Percentiles rank a stretch among this genome's conserved stretches.
Conservation (phyloP, 2,329 filamentous ascomycete species). For the Allantophomopsis lycopodina region DNA sequence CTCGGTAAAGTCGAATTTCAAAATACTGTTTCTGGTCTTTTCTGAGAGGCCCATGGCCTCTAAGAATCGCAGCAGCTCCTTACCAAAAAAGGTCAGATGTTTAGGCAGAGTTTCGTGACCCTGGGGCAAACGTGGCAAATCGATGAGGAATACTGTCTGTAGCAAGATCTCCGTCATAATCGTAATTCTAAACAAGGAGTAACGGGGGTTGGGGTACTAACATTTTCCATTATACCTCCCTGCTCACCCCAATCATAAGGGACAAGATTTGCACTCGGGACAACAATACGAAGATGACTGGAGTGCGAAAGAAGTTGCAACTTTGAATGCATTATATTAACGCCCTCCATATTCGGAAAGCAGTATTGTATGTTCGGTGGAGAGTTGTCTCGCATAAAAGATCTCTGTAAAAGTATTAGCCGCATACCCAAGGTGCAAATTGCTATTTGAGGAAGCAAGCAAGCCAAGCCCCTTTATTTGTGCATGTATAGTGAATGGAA, state of each 20-base stretch:
- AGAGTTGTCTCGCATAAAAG: conserved; percentile 29
- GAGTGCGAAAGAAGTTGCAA: conserved; percentile 77
- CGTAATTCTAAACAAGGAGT: no score
- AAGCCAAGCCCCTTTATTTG: no score
- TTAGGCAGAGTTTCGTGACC: conserved; percentile 9
- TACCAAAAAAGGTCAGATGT: conserved; percentile 41
- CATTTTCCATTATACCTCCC: conserved; percentile 69
- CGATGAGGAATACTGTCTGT: conserved; percentile 78
- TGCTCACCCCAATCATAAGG: conserved; percentile 82
- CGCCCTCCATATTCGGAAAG: conserved; percentile 66
- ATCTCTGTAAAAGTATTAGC: conserved; percentile 24
- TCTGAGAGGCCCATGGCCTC: conserved; percentile 49
- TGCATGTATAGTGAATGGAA: no score
- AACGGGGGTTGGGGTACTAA: conserved; percentile 20
- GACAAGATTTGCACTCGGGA: conserved; percentile 80
- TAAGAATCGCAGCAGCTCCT: conserved; percentile 60
- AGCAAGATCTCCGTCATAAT: background rate
- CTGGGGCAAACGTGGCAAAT: conserved; percentile 48
- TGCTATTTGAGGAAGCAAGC: no score
- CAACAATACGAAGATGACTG: conserved; percentile 59
- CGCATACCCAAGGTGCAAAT: background rate
- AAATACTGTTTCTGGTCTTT: conserved; percentile 51
- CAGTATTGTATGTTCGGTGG: conserved; percentile 52
- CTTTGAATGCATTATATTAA: conserved; percentile 85
- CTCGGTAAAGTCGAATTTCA: conserved; percentile 67